These are phyloP conservation scores for Heliocybe sulcata DNA, from an alignment of 1,284 basidiomycete genomes.

Conservation along the genomic window DNA sequence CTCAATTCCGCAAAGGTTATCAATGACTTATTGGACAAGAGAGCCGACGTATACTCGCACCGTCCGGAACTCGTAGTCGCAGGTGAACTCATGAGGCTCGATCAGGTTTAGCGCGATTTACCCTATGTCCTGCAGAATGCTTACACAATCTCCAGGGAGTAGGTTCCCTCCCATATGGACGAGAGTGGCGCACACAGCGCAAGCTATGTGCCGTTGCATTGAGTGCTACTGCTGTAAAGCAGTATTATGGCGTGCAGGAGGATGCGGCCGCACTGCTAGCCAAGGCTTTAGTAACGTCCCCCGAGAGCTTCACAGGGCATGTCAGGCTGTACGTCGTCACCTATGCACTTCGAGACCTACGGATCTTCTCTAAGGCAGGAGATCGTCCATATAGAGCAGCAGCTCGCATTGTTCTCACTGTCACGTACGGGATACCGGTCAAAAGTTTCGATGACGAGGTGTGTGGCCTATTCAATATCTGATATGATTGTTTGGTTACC, in stretches of 20 bases:
- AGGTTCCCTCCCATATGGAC: slow-evolving; percentile 15
- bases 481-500: not conserved
- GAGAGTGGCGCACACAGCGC: slow-evolving; percentile 17
- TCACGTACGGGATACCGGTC: slow-evolving; percentile 19
- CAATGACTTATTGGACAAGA: slow-evolving; percentile 8
- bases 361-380: not conserved
- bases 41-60: slow-evolving; percentile 5
- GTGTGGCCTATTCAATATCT: not conserved
- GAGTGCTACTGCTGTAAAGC: slow-evolving; percentile 14
- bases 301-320: slow-evolving; percentile 16
- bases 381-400: slow-evolving; percentile 11
- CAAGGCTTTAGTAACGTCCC: slow-evolving; percentile 11
- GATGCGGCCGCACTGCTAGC: slow-evolving; percentile 11
- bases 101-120: not conserved
- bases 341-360: slow-evolving; percentile 5
- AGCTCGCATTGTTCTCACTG: slow-evolving; percentile 16
- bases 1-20: slow-evolving; percentile 4
- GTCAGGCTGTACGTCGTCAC: too few species aligned
- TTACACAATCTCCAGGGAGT: slow-evolving; percentile 13
- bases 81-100: slow-evolving; percentile 6
- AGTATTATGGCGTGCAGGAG: slow-evolving; percentile 17
- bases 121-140: not conserved
- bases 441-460: slow-evolving; percentile 13
- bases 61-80: slow-evolving; percentile 6
- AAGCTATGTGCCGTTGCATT: slow-evolving; percentile 18